Percentiles rank a stretch among this genome's conserved stretches.
Evolutionary conservation across 2,329 filamentous ascomycete species (phyloP).

Genomic region (Nemania sp.): DNA sequence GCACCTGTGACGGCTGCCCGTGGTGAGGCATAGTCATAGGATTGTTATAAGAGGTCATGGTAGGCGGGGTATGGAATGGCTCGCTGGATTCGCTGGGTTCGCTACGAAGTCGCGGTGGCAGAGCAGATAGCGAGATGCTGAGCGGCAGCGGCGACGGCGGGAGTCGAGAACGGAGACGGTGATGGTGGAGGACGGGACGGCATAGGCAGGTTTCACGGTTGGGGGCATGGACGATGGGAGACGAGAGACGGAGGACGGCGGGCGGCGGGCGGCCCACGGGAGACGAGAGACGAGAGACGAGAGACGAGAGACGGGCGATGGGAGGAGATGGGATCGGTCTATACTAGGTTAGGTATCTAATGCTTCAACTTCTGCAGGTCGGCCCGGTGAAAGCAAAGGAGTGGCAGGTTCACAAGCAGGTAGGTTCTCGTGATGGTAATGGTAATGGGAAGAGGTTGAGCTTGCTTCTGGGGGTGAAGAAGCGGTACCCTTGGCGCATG

Average conservation of each 20-base stretch:
- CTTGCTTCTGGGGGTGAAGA: slow-evolving; percentile 13
- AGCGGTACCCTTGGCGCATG: slow-evolving; percentile 23
- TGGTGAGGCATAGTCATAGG: slow-evolving; percentile 43
- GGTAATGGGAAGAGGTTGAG: slow-evolving; percentile 19
- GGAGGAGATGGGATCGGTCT: too few relatives aligned
- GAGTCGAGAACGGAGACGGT: slow-evolving; percentile 25
- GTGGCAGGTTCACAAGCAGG: too few relatives aligned
- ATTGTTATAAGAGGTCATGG: slow-evolving; percentile 40
- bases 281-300: too few relatives aligned
- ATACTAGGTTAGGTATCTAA: too few relatives aligned
- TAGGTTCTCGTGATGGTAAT: slow-evolving; percentile 11
- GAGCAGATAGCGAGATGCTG: slow-evolving; percentile 13
- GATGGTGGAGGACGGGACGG: slow-evolving; percentile 21
- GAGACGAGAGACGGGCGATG: too few relatives aligned
- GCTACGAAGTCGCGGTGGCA: slow-evolving; percentile 14
- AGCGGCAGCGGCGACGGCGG: slow-evolving; percentile 11
- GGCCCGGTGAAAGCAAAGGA: too few relatives aligned
- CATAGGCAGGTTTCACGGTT: too few relatives aligned
- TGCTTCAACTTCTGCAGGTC: too few relatives aligned
- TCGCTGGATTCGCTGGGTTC: slow-evolving; percentile 6
- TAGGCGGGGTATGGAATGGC: neutral
- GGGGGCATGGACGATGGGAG: slow-evolving; percentile 13
- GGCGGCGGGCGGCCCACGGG: too few relatives aligned
- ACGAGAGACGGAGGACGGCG: neutral
- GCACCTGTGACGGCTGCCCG: slow-evolving; percentile 45